Evolutionary conservation across 495 filamentous ascomycete species (phyloP), one percentile per base, ranked within the genome.

Genomic region (Penicillium coffeae): DNA sequence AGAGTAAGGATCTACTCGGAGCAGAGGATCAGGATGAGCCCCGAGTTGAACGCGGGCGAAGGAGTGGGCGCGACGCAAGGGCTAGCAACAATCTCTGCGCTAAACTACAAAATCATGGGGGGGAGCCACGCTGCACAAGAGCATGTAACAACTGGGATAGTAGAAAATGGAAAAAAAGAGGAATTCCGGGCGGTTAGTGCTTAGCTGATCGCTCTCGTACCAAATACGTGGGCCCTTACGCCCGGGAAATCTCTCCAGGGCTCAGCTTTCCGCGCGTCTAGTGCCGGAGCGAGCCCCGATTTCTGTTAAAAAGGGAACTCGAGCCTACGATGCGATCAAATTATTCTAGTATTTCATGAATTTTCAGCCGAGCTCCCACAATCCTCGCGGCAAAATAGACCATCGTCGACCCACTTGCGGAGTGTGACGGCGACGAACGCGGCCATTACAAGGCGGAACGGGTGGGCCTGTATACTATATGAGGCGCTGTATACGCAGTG

Each of bases 1-100:
- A 10, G 38, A 25, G 39, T 33, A 45, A 47, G 36, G 49, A 56
- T 48, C 48, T 48, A 52, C 48, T 49, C 38, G 49, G 42, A 25
- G 38, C 38, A 45, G 49, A 56, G 54, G 54, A 46, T 58, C 48
- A 54, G 51, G 45, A 43, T 38, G 44, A 45, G 37, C 20, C 36
- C n/a, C n/a, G n/a, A n/a, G n/a, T n/a, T n/a, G n/a, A n/a, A n/a
- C 40, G 18, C 30, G 47, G 37, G 47, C 27, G 45, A 45, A 50
- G 25, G 35, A 27, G 46, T 16, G 37, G 8, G 21, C 35, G 20
- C 9, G 37, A 47, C 12, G 43, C 37, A 46, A 42, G 42, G 50
- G 38, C 22, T 14, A 32, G 7, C 25, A 47, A 40, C 16, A 40
- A 20, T 40, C 18, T 18, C 6, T n/a, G n/a, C n/a, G n/a, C n/a